These are phyloP conservation scores for Fusarium guadeloupense DNA, from an alignment of 2,329 filamentous ascomycete genomes.

Conservation along the genomic window DNA sequence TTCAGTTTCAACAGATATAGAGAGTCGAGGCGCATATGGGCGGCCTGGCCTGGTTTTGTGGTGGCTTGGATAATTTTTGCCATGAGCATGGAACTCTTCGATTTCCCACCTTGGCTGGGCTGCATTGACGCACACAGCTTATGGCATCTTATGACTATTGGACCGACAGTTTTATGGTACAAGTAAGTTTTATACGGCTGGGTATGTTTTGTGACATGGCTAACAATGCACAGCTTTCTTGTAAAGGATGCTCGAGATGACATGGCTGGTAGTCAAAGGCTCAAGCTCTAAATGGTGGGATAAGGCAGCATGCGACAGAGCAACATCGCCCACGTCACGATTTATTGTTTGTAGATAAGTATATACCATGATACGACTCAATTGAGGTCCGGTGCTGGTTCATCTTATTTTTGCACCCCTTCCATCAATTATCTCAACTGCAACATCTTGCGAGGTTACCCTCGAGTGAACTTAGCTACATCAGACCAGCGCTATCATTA, in stretches of 20 bases:
- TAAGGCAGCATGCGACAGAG: neutral
- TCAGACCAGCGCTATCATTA: too few relatives aligned
- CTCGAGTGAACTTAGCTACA: too few relatives aligned
- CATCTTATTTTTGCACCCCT: too few relatives aligned
- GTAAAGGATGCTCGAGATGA: conserved; percentile 87
- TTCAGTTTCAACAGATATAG: conserved; percentile 82
- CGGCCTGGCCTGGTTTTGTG: conserved; percentile 87
- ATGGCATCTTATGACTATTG: conserved; percentile 95
- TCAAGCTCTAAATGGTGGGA: conserved; percentile 64
- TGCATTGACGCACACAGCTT: conserved; percentile 92
- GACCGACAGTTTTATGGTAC: conserved; percentile 90
- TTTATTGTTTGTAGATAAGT: neutral
- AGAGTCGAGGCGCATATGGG: conserved; percentile 78
- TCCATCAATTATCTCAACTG: too few relatives aligned
- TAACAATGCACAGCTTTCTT: conserved; percentile 72
- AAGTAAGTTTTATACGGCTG: conserved; percentile 73
- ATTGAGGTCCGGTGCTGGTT: too few relatives aligned
- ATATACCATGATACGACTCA: neutral
- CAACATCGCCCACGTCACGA: neutral
- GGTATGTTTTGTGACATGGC: neutral
- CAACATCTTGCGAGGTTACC: too few relatives aligned
- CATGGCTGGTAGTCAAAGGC: conserved; percentile 70
- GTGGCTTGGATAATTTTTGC: conserved; percentile 91
- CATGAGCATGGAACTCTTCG: conserved; percentile 95
- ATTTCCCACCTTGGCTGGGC: conserved; percentile 86